Base-by-base conservation (phyloP, 345 rosid genomes). In the Aurinia saxatilis region DNA sequence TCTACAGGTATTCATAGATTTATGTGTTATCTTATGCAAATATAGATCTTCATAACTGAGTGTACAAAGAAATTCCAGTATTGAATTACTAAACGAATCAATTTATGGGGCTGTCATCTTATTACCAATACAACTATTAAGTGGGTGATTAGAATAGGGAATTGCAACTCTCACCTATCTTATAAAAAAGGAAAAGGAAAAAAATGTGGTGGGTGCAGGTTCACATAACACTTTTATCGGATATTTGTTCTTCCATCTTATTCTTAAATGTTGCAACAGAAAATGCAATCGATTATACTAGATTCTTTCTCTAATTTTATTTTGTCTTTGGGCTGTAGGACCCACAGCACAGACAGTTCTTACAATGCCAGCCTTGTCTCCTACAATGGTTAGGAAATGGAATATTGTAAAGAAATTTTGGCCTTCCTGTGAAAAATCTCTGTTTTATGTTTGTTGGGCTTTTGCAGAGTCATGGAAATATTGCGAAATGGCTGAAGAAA, bases 331-430 rank as follows among this genome's bases (percentile, higher is more conserved):
- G 88, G 82, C 49, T 72, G 47, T 80, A 92, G 96, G 87, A 58
- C 63, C 64, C 72, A 74, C 86, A 63, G 23, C 85, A 10, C 91
- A 92, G 67, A 57, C 74, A 7, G 80, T 89, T 69, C 71, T 92
- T 36, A 80, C 86, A 72, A 87, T 92, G 98, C 98, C 98, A 48
- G 98, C 98, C 57, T 79, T 89, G 79, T 92, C 98, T 66, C 98
- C 98, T n/a, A 85, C 97, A 49, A 92, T 92, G 98, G 98, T 92
- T 75, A 68, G 84, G 68, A 51, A 25, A 23, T 35, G 53, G 25
- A 29, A 17, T 40, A 57, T 57, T 36, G 55, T 25, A 23, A 54
- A 53, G 11, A 23, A 6, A 35, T 40, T 65, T 63, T 36, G 34
- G 60, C 53, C 30, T 75, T 67, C 50, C 51, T 64, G 47, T 40